Evolutionary conservation across 305 asterid genomes (phyloP), one percentile per base, ranked within the genome.

Genomic region (Plantago coronopus): DNA sequence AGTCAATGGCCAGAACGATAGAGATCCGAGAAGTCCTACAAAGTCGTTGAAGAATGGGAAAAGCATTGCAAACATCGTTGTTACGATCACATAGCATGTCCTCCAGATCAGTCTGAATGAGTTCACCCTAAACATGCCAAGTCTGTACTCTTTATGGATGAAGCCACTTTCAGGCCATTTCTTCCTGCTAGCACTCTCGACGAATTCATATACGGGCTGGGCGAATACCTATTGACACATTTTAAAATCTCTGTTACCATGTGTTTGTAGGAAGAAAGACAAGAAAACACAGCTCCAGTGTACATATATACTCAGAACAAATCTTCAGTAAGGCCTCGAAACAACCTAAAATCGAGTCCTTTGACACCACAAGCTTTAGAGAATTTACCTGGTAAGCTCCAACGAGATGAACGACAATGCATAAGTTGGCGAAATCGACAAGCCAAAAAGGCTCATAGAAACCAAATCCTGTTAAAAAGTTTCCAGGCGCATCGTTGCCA

Each of bases 391-490:
- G 88, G 66, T 83, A 85, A 38, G 88, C 91, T 44, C 91, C 88
- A 3, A 86, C 14, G 8, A 86, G 84, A 57, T 86, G 95, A 20
- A 86, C 48, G 16, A 69, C 79, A 11, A 86, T 83, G 81, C 72
- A 79, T 6, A 79, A 19, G 5, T 86, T 86, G n/a, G 83, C 91
- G 0, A 78, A 23, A 37, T 75, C 84, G 5, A 86, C 64, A 5
- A 86, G 77, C 95, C 95, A 86, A 49, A 72, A 83, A 0, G 95
- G 88, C 17, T 86, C 88, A 9, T 66, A 83, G 73, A 86, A 86
- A 21, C 88, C 91, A 51, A 79, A 86, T 4, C 91, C 91, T 17
- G 88, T 83, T 25, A 86, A 65, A 23, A 83, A 74, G 50, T 86
- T 86, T n/a, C 91, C 91, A 1, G 95, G 87, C 37, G 95, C 83